Percentiles rank a stretch among this genome's conserved stretches.
Conservation (phyloP, 2,329 filamentous ascomycete species). For the Diplodia scrobiculata region DNA sequence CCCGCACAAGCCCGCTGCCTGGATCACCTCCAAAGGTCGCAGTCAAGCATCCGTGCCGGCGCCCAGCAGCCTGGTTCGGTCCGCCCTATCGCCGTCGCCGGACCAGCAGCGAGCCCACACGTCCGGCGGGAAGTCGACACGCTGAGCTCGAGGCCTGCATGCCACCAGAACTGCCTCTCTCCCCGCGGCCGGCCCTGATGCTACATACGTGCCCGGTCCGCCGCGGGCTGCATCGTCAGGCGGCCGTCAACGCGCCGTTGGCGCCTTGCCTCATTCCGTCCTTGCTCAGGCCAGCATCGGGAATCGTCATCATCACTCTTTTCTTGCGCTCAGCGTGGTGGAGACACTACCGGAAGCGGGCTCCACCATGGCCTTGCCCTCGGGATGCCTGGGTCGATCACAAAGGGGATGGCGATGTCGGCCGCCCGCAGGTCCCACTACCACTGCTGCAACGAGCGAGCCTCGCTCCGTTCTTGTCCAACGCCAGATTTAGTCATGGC, state of each 20-base stretch:
- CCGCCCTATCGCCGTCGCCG: constrained; percentile 10
- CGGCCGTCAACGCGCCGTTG: background rate
- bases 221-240: background rate
- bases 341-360: constrained; percentile 5
- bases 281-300: background rate
- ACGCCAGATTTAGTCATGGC: constrained; percentile 3
- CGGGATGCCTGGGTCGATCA: constrained; percentile 23
- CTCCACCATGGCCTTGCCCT: constrained; percentile 19
- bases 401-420: constrained; percentile 14
- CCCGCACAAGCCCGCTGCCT: constrained; percentile 8
- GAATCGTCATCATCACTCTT: background rate
- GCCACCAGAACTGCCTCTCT: background rate
- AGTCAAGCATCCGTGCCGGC: constrained; percentile 13
- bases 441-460: constrained; percentile 1
- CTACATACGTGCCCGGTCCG: background rate
- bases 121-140: background rate
- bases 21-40: constrained; percentile 14
- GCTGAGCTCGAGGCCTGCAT: background rate
- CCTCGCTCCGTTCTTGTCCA: background rate
- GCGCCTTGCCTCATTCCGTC: background rate
- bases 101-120: background rate
- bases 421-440: background rate
- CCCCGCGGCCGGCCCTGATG: background rate
- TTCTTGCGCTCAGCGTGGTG: constrained; percentile 5
- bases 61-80: constrained; percentile 8